phyloP scores from a whole-genome alignment of 73 alveolate species.

The Blepharisma stoltei region DNA sequence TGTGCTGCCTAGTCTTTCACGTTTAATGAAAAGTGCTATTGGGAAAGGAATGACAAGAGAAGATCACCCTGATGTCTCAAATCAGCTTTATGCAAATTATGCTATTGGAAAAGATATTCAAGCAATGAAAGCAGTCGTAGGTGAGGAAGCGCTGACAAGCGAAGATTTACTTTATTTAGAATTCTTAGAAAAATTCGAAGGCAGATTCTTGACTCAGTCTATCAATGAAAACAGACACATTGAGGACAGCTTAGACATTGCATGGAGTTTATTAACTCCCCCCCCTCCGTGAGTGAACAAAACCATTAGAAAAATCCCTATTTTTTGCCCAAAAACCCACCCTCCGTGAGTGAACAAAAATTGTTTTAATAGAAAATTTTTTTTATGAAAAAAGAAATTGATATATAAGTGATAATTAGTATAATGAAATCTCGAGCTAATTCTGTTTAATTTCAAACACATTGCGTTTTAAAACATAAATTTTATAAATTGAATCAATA shows the following conservation, averaged over 20 bases:
- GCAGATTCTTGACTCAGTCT: slow-evolving; percentile 78
- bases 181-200: slow-evolving; percentile 93
- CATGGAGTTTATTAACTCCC: slow-evolving; percentile 96
- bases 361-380: too few relatives aligned
- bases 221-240: slow-evolving; percentile 86
- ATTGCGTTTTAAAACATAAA: too few relatives aligned
- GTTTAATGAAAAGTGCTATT: slow-evolving; percentile 99
- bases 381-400: too few relatives aligned
- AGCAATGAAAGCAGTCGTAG: slow-evolving; percentile 99
- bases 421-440: too few relatives aligned
- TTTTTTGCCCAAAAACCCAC: too few relatives aligned
- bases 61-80: slow-evolving; percentile 99
- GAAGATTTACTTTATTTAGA: slow-evolving; percentile 89
- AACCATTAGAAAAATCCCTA: too few relatives aligned
- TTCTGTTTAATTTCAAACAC: too few relatives aligned
- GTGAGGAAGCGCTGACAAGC: slow-evolving; percentile 98
- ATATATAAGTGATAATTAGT: too few relatives aligned
- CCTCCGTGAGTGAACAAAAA: too few relatives aligned
- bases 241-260: slow-evolving; percentile 88
- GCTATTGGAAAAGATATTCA: slow-evolving; percentile 99
- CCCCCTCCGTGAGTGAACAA: too few relatives aligned
- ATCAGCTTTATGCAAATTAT: slow-evolving; percentile 98
- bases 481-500: too few relatives aligned
- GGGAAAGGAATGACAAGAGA: slow-evolving; percentile 99
- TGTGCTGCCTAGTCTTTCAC: slow-evolving; percentile 98